These are phyloP conservation scores for Talaromyces wortmannii DNA, from an alignment of 495 filamentous ascomycete genomes.

Conservation along the genomic window DNA sequence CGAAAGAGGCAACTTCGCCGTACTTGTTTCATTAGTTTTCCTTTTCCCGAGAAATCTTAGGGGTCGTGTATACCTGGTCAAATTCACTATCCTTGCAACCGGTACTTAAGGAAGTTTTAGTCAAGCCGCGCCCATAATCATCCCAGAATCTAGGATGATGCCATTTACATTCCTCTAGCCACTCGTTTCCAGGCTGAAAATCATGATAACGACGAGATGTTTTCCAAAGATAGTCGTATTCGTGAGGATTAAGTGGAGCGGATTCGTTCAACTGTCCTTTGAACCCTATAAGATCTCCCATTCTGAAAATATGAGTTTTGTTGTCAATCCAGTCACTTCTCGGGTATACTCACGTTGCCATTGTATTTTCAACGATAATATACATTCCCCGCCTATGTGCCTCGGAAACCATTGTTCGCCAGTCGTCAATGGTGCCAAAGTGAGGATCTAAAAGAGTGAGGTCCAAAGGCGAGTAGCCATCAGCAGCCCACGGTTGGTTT, in stretches of 20 bases:
- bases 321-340: neutral
- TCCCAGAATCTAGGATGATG: conserved; percentile 25
- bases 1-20: conserved; percentile 33
- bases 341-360: conserved; percentile 19
- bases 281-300: conserved; percentile 41
- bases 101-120: conserved; percentile 13
- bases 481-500: conserved; percentile 28
- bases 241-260: conserved; percentile 28
- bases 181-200: conserved; percentile 21
- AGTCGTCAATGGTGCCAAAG: conserved; percentile 25
- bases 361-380: conserved; percentile 28
- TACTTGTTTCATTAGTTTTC: conserved; percentile 12
- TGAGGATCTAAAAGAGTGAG: conserved; percentile 29
- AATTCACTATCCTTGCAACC: conserved; percentile 26
- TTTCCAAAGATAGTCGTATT: conserved; percentile 36
- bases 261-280: conserved; percentile 31
- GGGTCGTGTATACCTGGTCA: conserved; percentile 18
- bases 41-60: neutral
- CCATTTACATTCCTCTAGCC: conserved; percentile 19
- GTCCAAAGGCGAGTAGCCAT: conserved; percentile 27
- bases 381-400: conserved; percentile 29
- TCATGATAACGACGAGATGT: conserved; percentile 31
- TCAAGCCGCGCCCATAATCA: conserved; percentile 16
- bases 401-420: conserved; percentile 21
- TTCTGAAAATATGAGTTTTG: conserved; percentile 9